Evolutionary conservation across 192 early-diverging fungal species (phyloP).

Genomic region (Podila minutissima): DNA sequence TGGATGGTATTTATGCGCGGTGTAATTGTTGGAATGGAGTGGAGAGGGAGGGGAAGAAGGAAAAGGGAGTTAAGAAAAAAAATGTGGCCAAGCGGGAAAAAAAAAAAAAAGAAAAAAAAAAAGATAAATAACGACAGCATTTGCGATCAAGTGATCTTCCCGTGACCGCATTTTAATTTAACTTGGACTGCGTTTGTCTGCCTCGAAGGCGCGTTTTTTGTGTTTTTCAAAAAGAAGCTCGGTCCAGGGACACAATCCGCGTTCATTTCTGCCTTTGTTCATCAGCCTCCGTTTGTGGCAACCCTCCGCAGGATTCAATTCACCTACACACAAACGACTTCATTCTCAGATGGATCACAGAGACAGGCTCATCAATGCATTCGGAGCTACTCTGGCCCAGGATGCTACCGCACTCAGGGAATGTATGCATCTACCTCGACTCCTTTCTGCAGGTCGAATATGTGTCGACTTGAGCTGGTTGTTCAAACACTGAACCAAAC

Average conservation of each 20-base stretch:
- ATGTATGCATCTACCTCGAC: conserved; percentile 4
- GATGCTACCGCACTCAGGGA: conserved; percentile 17
- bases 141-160: too few species aligned
- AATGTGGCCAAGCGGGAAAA: too few species aligned
- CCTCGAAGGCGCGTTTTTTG: not conserved
- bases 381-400: conserved; percentile 13
- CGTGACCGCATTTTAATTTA: too few species aligned
- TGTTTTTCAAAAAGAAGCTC: not conserved
- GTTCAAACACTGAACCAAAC: not conserved
- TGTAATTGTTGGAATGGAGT: too few species aligned
- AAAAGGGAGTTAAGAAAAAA: too few species aligned
- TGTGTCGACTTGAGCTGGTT: not conserved
- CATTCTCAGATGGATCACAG: conserved; percentile 1
- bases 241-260: too few species aligned
- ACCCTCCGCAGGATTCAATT: not conserved
- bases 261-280: not conserved
- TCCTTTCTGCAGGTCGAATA: not conserved
- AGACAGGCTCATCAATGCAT: conserved; percentile 9
- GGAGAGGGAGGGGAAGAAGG: too few species aligned
- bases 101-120: too few species aligned
- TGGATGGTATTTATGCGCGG: too few species aligned
- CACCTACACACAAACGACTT: not conserved
- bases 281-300: not conserved
- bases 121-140: too few species aligned
- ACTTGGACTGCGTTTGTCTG: too few species aligned